A percentile compares a stretch with the other conserved stretches of the same genome.
Conservation (phyloP, 441 rosid species). For the Monsonia emarginata region DNA sequence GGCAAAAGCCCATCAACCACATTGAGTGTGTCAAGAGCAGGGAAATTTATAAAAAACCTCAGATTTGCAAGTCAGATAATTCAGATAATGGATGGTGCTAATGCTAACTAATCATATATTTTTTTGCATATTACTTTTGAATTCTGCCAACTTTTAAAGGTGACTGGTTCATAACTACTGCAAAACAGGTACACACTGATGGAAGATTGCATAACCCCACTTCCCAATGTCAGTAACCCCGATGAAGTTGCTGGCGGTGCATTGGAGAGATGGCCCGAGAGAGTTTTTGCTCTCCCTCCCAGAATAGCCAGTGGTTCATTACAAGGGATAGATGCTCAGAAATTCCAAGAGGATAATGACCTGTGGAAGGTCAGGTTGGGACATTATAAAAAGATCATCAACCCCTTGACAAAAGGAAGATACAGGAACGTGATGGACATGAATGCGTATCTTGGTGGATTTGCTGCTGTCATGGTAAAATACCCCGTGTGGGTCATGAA, state of each 20-base stretch:
- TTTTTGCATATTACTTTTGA: neutral
- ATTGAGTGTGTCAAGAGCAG: conserved; percentile 36
- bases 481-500: conserved; percentile 95
- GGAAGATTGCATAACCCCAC: conserved; percentile 1
- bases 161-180: neutral
- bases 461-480: conserved; percentile 64
- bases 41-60: conserved; percentile 11
- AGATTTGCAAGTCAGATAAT: neutral
- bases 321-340: neutral
- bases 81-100: neutral
- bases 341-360: conserved; percentile 42
- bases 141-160: neutral
- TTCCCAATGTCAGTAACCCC: neutral
- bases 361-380: conserved; percentile 62
- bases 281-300: neutral
- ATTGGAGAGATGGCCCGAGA: neutral
- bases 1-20: conserved; percentile 61
- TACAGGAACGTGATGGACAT: conserved; percentile 92
- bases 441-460: conserved; percentile 85
- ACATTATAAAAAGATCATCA: conserved; percentile 71
- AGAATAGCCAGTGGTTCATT: neutral
- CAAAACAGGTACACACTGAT: neutral
- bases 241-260: neutral
- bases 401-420: conserved; percentile 48
- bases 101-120: neutral